Conservation (phyloP, 2,329 filamentous ascomycete genomes). For the Penicillium corylophilum region DNA sequence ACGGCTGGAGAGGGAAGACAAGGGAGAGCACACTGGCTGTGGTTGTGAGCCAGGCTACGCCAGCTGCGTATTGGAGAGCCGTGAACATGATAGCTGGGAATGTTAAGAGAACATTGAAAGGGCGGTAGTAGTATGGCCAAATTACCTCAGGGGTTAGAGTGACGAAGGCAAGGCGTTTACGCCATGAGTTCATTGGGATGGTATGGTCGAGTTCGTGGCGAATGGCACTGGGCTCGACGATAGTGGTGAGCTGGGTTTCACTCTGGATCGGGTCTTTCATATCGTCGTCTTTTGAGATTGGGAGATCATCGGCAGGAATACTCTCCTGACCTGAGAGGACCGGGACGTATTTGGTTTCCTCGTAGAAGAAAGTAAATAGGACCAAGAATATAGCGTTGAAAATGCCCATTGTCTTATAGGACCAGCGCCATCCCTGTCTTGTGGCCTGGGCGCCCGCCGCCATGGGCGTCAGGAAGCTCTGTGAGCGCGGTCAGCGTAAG, state of each 20-base stretch:
- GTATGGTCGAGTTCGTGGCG: constrained; percentile 27
- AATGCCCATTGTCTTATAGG: constrained; percentile 37
- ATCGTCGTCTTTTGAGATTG: neutral
- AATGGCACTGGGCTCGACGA: constrained; percentile 5
- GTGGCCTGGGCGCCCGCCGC: constrained; percentile 36
- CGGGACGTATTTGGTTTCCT: constrained; percentile 37
- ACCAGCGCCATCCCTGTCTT: constrained; percentile 36
- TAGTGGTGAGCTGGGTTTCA: constrained; percentile 5
- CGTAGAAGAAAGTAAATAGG: constrained; percentile 36
- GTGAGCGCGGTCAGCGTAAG: neutral
- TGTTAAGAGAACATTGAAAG: constrained; percentile 28
- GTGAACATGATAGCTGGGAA: constrained; percentile 45
- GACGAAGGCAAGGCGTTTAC: constrained; percentile 24
- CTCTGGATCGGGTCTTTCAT: constrained; percentile 8
- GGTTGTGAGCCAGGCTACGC: constrained; percentile 39
- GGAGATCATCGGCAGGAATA: neutral
- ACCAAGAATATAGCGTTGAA: constrained; percentile 29
- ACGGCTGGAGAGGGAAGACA: constrained; percentile 37
- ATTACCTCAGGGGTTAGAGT: constrained; percentile 28
- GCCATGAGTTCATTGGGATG: constrained; percentile 29
- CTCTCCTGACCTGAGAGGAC: constrained; percentile 10
- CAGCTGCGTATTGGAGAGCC: constrained; percentile 41
- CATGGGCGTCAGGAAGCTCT: constrained; percentile 36
- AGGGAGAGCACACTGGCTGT: constrained; percentile 33
- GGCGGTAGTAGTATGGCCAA: constrained; percentile 33